Evolutionary conservation across 1,284 basidiomycete genomes (phyloP), one percentile per base, ranked within the genome.

Genomic region (Moesziomyces antarcticus): DNA sequence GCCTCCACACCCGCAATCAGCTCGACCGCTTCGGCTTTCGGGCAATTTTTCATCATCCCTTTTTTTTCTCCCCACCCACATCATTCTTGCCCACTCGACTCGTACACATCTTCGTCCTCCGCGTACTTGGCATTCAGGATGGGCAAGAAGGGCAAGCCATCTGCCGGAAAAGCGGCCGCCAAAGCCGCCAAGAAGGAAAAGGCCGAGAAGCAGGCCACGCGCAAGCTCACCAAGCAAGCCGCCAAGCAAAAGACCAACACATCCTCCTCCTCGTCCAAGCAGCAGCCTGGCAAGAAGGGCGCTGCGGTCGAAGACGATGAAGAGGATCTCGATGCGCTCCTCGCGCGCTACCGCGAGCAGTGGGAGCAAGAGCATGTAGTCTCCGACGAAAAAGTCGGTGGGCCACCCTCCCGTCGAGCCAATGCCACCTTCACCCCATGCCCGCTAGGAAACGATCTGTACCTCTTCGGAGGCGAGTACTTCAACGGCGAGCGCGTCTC

Each of bases 391-490:
- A 78, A 73, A 20, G 67, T 77, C 0, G 78, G 75, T 22, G 70
- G 69, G 0, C 72, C 79, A 16, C 82, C 82, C 5, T 76, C 73
- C 1, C 52, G 82, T 3, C 43, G 82, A 27, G 82, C 81, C 22
- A 84, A 84, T 63, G 82, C 82, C 10, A 82, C 78, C 30, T 76
- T 83, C 33, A 84, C 82, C 2, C 71, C 82, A 4, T 84, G 82
- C 43, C 82, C 82, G 10, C 54, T 75, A 3, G 82, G 82, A 30
- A 82, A 79, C 48, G 82, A 84, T 51, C 72, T 84, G 11, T 84
- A 80, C 62, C 62, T 84, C n/a, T 82, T 80, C 47, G 82, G 82
- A 8, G 82, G 82, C 21, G 82, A 84, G 54, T 83, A 83, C 72
- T 83, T 83, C 63, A 81, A 83, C 55, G 82, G 82, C 4, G 82